These are phyloP conservation scores for Centaurea solstitialis DNA, from an alignment of 129 eudicot species.

Conservation along the genomic window DNA sequence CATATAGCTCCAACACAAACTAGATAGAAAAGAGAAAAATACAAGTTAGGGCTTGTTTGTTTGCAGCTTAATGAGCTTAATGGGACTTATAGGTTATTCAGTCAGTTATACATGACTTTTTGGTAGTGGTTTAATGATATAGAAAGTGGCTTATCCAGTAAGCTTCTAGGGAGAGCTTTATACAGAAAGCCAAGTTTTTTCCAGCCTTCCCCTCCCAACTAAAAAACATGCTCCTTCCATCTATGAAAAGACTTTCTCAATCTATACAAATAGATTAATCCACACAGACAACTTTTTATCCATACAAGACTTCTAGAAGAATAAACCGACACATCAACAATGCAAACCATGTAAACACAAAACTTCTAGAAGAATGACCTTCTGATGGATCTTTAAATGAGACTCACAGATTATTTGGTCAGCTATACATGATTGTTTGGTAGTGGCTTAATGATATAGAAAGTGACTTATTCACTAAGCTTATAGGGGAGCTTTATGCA, in stretches of 20 bases:
- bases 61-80: neutral
- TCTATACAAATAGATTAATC: neutral
- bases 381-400: neutral
- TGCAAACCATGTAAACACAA: neutral
- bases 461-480: too few relatives aligned
- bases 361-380: neutral
- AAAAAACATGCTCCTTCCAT: neutral
- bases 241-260: neutral
- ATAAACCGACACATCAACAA: neutral
- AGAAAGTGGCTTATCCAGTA: neutral
- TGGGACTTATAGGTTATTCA: neutral
- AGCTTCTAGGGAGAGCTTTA: neutral
- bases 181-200: neutral
- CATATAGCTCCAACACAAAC: slow-evolving; percentile 87
- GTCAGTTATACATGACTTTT: neutral
- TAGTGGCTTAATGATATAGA: too few relatives aligned
- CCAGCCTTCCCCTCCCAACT: neutral
- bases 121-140: neutral
- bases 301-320: neutral
- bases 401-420: too few relatives aligned
- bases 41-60: neutral
- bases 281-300: neutral
- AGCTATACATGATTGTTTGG: too few relatives aligned
- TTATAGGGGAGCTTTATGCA: too few relatives aligned
- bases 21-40: slow-evolving; percentile 26